Percentiles rank a stretch among this genome's conserved stretches.
These are phyloP conservation scores for Zelonia costaricensis DNA, from an alignment of 208 protist species.

Conservation along the genomic window DNA sequence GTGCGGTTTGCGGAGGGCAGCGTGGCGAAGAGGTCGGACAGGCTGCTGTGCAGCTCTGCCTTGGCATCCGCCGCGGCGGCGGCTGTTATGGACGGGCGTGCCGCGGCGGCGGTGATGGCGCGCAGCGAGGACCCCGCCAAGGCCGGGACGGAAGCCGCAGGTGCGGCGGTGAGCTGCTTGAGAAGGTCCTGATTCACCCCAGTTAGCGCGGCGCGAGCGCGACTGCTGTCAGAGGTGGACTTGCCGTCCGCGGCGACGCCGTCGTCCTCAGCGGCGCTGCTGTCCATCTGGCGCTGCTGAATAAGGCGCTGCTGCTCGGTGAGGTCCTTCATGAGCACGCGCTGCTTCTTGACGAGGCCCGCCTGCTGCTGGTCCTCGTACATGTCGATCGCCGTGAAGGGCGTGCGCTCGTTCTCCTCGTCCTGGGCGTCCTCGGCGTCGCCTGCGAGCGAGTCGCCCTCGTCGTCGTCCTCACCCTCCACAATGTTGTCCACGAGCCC, in stretches of 20 bases:
- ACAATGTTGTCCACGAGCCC: constrained; percentile 23
- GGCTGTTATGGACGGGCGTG: neutral
- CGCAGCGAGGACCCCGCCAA: neutral
- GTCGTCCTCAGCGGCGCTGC: constrained; percentile 1
- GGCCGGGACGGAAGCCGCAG: neutral
- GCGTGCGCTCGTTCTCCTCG: neutral
- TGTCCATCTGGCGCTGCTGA: constrained; percentile 22
- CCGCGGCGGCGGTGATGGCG: constrained; percentile 1
- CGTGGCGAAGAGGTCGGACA: constrained; percentile 23
- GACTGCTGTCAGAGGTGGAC: constrained; percentile 1
- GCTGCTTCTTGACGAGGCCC: constrained; percentile 56
- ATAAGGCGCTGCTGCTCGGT: constrained; percentile 26
- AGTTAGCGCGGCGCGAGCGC: constrained; percentile 21
- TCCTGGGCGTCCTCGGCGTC: constrained; percentile 12
- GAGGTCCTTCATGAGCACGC: constrained; percentile 68
- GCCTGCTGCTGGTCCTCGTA: constrained; percentile 62
- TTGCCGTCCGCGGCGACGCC: constrained; percentile 11
- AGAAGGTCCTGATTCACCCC: constrained; percentile 33
- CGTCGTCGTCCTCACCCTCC: constrained; percentile 33
- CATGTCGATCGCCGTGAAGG: constrained; percentile 75
- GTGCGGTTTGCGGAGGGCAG: constrained; percentile 4
- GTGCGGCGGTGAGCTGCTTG: constrained; percentile 23
- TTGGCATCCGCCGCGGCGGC: constrained; percentile 17
- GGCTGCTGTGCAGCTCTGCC: constrained; percentile 18
- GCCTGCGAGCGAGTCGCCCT: neutral